Conservation (phyloP, 257 asterid species). For the Nicotiana otophora region DNA sequence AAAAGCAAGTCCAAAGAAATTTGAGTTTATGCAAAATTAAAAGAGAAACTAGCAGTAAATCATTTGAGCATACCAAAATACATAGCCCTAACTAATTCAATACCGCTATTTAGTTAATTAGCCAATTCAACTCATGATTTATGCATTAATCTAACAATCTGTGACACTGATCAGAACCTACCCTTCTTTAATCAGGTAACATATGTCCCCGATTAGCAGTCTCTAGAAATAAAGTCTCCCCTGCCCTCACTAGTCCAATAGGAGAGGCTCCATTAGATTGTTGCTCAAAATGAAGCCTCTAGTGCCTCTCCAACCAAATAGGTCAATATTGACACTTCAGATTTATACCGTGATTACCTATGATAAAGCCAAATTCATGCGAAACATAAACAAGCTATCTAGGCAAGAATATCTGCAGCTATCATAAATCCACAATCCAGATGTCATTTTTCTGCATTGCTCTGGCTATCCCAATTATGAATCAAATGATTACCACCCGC, state of each 20-base stretch:
- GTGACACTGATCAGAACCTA: background rate
- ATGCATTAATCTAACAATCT: background rate
- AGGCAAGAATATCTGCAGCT: background rate
- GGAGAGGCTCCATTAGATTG: background rate
- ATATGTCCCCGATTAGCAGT: background rate
- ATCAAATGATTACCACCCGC: background rate
- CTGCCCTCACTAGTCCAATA: background rate
- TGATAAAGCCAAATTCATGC: background rate
- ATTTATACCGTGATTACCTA: background rate
- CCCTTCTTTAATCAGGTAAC: background rate
- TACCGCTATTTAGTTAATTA: background rate
- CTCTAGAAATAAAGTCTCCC: background rate
- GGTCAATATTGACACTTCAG: background rate
- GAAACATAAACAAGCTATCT: background rate
- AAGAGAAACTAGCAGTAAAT: background rate
- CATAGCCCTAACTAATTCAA: background rate
- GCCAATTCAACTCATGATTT: background rate
- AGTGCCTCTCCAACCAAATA: background rate
- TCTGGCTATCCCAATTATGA: background rate
- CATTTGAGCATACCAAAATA: background rate
- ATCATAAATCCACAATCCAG: background rate
- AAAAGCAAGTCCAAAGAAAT: background rate
- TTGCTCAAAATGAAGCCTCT: background rate
- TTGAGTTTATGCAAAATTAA: background rate
- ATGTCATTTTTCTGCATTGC: slow-evolving; percentile 1